Percentiles rank a stretch among this genome's conserved stretches.
Conservation (phyloP, 1,284 basidiomycete genomes). For the Cystobasidium pallidum region DNA sequence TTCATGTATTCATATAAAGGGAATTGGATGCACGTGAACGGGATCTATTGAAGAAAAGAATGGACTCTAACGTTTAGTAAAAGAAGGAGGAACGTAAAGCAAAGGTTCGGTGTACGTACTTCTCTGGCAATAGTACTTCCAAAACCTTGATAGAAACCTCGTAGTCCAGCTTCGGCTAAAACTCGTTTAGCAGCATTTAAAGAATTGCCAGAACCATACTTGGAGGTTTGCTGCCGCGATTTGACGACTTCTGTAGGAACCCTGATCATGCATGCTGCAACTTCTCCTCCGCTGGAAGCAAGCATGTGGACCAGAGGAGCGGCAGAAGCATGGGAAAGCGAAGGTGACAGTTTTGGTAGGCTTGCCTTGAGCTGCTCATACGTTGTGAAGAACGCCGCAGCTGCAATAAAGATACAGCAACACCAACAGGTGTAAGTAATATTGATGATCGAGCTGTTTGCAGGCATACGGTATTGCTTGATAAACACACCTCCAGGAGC, state of each 20-base stretch:
- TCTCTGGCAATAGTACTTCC: conserved; percentile 76
- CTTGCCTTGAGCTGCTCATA: conserved; percentile 86
- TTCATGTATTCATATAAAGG: conserved; percentile 94
- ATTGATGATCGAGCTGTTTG: conserved; percentile 1
- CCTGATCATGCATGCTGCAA: conserved; percentile 82
- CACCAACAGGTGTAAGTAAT: neutral
- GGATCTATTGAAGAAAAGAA: conserved; percentile 67
- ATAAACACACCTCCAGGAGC: conserved; percentile 79
- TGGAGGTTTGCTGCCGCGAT: conserved; percentile 75
- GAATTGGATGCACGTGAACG: conserved; percentile 97
- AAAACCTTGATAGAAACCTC: conserved; percentile 78
- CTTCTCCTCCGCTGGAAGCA: conserved; percentile 56
- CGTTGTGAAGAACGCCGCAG: conserved; percentile 91
- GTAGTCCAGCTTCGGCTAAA: conserved; percentile 65
- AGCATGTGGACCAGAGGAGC: conserved; percentile 57
- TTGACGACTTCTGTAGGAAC: conserved; percentile 96
- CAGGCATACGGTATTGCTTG: neutral
- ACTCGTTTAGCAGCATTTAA: conserved; percentile 60
- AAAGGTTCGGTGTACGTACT: conserved; percentile 59
- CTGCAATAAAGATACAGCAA: conserved; percentile 59
- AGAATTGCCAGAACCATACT: conserved; percentile 66
- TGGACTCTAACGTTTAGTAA: neutral
- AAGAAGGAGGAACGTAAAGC: neutral
- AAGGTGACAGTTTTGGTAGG: conserved; percentile 60
- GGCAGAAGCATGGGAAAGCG: conserved; percentile 32